Percentiles rank a stretch among this genome's conserved stretches.
Conservation (phyloP, 441 rosid species). For the Flueggea neowawraea region DNA sequence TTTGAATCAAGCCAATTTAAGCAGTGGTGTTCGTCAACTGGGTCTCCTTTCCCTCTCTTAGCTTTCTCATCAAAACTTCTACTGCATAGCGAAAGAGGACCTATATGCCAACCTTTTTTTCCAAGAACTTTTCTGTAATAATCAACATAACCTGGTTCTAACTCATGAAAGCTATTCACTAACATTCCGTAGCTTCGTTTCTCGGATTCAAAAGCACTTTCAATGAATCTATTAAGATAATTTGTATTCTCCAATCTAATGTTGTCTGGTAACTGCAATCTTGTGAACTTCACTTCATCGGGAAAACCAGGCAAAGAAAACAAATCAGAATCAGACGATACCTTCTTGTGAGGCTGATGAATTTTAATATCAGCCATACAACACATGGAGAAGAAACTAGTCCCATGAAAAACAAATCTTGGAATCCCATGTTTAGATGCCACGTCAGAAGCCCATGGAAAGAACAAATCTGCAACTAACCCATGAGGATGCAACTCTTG, state of each 20-base stretch:
- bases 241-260: not conserved
- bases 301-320: constrained; percentile 18
- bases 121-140: constrained; percentile 29
- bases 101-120: constrained; percentile 38
- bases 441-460: constrained; percentile 38
- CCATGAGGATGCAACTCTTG: constrained; percentile 29
- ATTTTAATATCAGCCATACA: constrained; percentile 4
- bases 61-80: constrained; percentile 28
- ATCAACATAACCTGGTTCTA: constrained; percentile 44
- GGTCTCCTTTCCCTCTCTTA: constrained; percentile 36
- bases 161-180: constrained; percentile 53
- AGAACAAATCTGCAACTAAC: constrained; percentile 38
- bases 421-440: constrained; percentile 37
- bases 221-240: constrained; percentile 10
- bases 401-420: constrained; percentile 36
- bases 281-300: constrained; percentile 7
- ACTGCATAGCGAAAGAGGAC: constrained; percentile 38
- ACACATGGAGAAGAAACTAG: constrained; percentile 33
- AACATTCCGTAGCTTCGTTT: constrained; percentile 37
- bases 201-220: constrained; percentile 21
- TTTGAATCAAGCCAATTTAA: constrained; percentile 53
- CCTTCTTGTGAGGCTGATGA: constrained; percentile 27
- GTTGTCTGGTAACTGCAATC: constrained; percentile 8
- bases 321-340: constrained; percentile 17
- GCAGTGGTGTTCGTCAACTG: constrained; percentile 31